Conservation (phyloP, 495 filamentous ascomycete species). For the Corynascus novoguineensis region DNA sequence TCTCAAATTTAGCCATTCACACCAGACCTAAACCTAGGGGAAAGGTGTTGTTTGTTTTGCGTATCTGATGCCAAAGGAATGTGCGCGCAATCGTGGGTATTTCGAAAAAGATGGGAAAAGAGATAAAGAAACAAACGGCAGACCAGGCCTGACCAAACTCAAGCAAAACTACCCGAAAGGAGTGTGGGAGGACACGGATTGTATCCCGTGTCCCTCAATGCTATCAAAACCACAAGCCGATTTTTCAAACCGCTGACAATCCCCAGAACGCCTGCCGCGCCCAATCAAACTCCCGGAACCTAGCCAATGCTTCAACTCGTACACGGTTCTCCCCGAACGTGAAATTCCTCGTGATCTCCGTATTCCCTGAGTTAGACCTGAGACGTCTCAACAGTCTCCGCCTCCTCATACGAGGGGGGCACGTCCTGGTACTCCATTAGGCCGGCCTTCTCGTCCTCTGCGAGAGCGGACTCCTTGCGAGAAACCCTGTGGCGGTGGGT, state of each 20-base stretch:
- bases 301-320: too few species aligned
- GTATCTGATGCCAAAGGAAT: slow-evolving; percentile 4
- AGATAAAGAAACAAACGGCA: background rate
- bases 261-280: slow-evolving; percentile 6
- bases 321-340: background rate
- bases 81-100: slow-evolving; percentile 5
- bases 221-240: background rate
- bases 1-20: background rate
- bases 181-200: background rate
- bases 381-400: slow-evolving; percentile 14
- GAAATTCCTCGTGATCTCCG: background rate
- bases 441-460: slow-evolving; percentile 39
- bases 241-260: background rate
- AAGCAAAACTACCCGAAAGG: slow-evolving; percentile 1
- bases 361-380: background rate
- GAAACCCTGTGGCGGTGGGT: slow-evolving; percentile 29
- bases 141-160: background rate
- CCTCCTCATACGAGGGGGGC: slow-evolving; percentile 38
- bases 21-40: background rate
- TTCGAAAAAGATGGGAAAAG: background rate
- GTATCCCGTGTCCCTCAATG: background rate
- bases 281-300: background rate
- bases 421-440: slow-evolving; percentile 38
- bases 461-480: slow-evolving; percentile 25
- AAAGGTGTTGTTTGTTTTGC: background rate